These are phyloP conservation scores for Hemisphaericaspora nanyangensis DNA, from an alignment of 805 yeast species.

Conservation along the genomic window DNA sequence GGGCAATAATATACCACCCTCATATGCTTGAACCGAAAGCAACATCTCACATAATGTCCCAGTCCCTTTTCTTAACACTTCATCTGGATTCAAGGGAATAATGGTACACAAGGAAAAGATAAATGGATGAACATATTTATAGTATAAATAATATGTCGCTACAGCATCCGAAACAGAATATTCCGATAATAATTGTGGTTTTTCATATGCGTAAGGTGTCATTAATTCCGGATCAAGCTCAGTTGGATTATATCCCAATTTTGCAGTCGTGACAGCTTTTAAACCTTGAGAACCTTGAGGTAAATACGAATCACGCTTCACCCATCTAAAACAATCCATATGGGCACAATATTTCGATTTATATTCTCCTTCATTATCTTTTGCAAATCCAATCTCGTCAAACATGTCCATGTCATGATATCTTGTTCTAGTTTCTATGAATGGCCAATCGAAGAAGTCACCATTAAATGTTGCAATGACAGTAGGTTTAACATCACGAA, in stretches of 20 bases:
- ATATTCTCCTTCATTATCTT: conserved; percentile 86
- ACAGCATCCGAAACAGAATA: conserved; percentile 99
- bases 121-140: conserved; percentile 96
- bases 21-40: conserved; percentile 92
- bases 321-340: conserved; percentile 98
- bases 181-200: conserved; percentile 89
- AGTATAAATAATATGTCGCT: conserved; percentile 92
- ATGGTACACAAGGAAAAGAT: conserved; percentile 93
- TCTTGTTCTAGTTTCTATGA: conserved; percentile 82
- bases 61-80: conserved; percentile 92
- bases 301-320: conserved; percentile 91
- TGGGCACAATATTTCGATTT: conserved; percentile 90
- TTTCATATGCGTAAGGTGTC: conserved; percentile 96
- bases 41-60: conserved; percentile 99
- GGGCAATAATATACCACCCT: conserved; percentile 73
- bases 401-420: conserved; percentile 84
- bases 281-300: conserved; percentile 99
- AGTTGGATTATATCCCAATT: conserved; percentile 92
- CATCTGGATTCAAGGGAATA: conserved; percentile 95
- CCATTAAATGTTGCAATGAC: conserved; percentile 98
- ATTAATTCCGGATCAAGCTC: conserved; percentile 96
- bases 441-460: conserved; percentile 99
- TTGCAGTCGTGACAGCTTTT: conserved; percentile 94
- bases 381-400: conserved; percentile 90
- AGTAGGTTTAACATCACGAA: conserved; percentile 84